A percentile compares a stretch with the other conserved stretches of the same genome.
phyloP scores from a whole-genome alignment of 805 yeast species.

The Cyberlindnera americana region DNA sequence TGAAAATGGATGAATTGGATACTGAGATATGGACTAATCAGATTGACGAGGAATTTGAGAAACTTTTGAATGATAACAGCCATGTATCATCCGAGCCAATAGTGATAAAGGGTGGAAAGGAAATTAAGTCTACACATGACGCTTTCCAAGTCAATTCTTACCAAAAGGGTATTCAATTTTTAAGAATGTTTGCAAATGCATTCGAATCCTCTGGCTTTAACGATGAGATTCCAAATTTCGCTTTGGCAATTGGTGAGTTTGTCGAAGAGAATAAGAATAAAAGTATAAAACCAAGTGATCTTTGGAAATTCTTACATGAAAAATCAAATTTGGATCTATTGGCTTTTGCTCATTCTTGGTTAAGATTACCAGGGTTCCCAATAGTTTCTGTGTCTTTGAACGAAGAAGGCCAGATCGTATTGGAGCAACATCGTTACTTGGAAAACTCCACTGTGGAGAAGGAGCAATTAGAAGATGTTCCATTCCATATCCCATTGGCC shows the following conservation, averaged over 20 bases:
- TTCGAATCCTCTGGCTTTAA: constrained; percentile 33
- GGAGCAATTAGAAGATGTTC: constrained; percentile 48
- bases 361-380: constrained; percentile 58
- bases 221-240: constrained; percentile 32
- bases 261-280: constrained; percentile 34
- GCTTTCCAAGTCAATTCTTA: constrained; percentile 51
- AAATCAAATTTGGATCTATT: constrained; percentile 40
- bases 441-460: constrained; percentile 24
- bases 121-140: constrained; percentile 38
- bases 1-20: constrained; percentile 27
- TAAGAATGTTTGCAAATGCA: constrained; percentile 49
- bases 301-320: constrained; percentile 46
- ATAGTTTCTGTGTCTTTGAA: constrained; percentile 36
- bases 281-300: constrained; percentile 44
- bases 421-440: constrained; percentile 39
- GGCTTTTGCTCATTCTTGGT: constrained; percentile 57
- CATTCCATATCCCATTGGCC: constrained; percentile 60
- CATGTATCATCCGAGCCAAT: constrained; percentile 32
- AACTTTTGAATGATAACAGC: constrained; percentile 36
- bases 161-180: constrained; percentile 55
- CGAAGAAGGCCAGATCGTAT: constrained; percentile 28
- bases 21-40: constrained; percentile 33
- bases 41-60: constrained; percentile 30
- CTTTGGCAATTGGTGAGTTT: constrained; percentile 37
- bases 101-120: constrained; percentile 28